Evolutionary conservation across 345 rosid species (phyloP), one percentile per base, ranked within the genome.

Genomic region (Eucalyptus erythrocorys): DNA sequence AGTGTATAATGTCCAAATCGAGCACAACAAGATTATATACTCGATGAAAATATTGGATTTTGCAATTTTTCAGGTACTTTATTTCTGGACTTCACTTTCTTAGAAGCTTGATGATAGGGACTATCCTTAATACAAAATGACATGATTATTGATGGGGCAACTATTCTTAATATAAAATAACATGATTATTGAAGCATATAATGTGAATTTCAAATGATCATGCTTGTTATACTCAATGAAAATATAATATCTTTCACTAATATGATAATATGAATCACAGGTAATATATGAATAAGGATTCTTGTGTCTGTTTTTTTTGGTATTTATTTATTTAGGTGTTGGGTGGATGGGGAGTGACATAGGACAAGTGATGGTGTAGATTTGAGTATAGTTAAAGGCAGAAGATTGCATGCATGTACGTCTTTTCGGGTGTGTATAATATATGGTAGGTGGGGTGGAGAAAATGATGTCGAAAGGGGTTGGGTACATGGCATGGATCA

Each of bases 1-100:
- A 59, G 4, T 30, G n/a, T 0, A 59, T 27, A 13, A 5, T 27
- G 15, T 59, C 0, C 0, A 59, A 59, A 27, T 27, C 0, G 32
- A 59, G 4, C 2, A 0, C 68, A 12, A 59, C 0, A 0, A 0
- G 14, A 57, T 10, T 57, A 57, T 57, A 57, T 57, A 57, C 6
- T 57, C 14, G 1, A 2, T 57, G 3, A 2, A 57, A 57, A 26
- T 11, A 26, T 57, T 10, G 30, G 6, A 57, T 24, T 57, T 57
- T 57, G 30, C 64, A 57, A 57, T 26, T 26, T 57, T 57, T 26
- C 1, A 3, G n/a, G 30, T 0, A 24, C 0, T 26, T 57, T 26
- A 1, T 57, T 26, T 57, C 0, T 26, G 64, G 64, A n/a, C 30
- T 57, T 57, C 64, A 26, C 64, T 57, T 57, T 26, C 64, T 57